Evolutionary conservation across 2,329 filamentous ascomycete genomes (phyloP), one percentile per base, ranked within the genome.

Genomic region (Xylariaceae sp.): DNA sequence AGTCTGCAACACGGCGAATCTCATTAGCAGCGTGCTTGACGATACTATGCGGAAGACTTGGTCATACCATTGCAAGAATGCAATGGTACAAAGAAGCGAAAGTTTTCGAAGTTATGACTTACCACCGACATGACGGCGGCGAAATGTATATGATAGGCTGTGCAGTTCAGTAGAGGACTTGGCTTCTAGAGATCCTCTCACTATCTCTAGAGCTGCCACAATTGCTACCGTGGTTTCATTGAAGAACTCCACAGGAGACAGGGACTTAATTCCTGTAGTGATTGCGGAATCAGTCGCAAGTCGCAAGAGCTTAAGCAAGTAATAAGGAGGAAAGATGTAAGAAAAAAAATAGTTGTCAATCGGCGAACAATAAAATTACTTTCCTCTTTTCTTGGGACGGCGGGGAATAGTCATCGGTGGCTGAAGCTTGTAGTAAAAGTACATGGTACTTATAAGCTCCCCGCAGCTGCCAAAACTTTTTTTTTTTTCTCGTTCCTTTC

Each of bases 161-260:
- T 58, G 32, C 14, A 16, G 52, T 64, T 64, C 61, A 67, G 64
- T 59, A 51, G 60, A 61, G 58, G 55, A 57, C 63, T 63, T 80
- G 80, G 81, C 85, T 85, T 83, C 86, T 87, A 89, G 86, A 89
- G 86, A 88, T 83, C 79, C 82, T 87, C 83, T 84, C 84, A 86
- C 81, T 83, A 88, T 88, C 88, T 87, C 88, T 87, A 89, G 86
- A 89, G 85, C 86, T 82, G 74, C 77, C 80, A 81, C 79, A 74
- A 77, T 76, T 86, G 80, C 90, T 93, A 90, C 82, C 86, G 82
- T 70, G 71, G 70, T 75, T 75, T 81, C 84, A 86, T 86, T 84
- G 80, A 81, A 60, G 55, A 40, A 56, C 48, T 42, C 54, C 48
- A 56, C 46, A 53, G 42, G 32, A 21, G 23, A 16, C 20, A 52